Conservation (phyloP, 2,329 filamentous ascomycete genomes). For the Penicillium olsonii region DNA sequence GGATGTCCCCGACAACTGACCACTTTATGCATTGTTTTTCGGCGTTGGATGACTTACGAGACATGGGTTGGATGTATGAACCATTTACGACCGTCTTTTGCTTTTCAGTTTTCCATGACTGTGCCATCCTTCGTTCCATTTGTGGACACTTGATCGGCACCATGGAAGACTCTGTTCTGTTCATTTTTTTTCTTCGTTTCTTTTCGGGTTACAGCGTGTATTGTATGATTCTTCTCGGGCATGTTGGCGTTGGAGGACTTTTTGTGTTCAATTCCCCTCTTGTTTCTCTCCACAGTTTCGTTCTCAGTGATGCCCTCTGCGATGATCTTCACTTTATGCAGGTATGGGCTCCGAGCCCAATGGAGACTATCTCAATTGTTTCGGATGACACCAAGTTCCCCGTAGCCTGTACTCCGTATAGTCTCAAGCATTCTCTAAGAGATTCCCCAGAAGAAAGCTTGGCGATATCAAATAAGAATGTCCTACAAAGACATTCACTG, state of each 20-base stretch:
- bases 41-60: slow-evolving; percentile 36
- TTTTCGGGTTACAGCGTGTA: slow-evolving; percentile 23
- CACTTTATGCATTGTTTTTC: slow-evolving; percentile 30
- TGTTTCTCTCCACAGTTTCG: slow-evolving; percentile 11
- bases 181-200: neutral
- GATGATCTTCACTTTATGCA: slow-evolving; percentile 1
- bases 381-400: neutral
- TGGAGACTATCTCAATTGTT: slow-evolving; percentile 8
- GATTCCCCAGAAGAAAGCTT: neutral
- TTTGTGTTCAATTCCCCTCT: slow-evolving; percentile 26
- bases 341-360: slow-evolving; percentile 1
- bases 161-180: slow-evolving; percentile 18
- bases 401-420: neutral
- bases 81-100: slow-evolving; percentile 28
- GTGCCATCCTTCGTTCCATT: slow-evolving; percentile 17
- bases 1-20: slow-evolving; percentile 13
- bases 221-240: slow-evolving; percentile 16
- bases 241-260: slow-evolving; percentile 21
- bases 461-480: neutral
- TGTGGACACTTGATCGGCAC: slow-evolving; percentile 15
- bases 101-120: slow-evolving; percentile 20
- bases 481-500: neutral
- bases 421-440: neutral
- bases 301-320: slow-evolving; percentile 5
- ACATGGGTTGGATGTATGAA: slow-evolving; percentile 36